A percentile compares a stretch with the other conserved stretches of the same genome.
These are phyloP conservation scores for Triticum dicoccoides DNA, from an alignment of 176 grass and related monocot species.

Conservation along the genomic window DNA sequence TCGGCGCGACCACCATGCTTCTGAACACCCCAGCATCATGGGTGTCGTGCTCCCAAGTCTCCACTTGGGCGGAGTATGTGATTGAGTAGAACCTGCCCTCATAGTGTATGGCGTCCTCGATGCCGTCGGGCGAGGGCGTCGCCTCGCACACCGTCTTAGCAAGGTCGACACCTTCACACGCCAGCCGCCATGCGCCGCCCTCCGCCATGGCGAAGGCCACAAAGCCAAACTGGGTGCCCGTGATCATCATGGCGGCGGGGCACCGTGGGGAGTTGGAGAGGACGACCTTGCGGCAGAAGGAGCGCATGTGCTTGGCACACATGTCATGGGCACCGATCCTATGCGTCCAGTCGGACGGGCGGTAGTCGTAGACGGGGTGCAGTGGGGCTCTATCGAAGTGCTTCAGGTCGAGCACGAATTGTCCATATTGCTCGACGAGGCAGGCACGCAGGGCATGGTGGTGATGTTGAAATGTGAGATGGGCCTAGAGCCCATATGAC, in stretches of 20 bases:
- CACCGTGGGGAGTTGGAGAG: neutral
- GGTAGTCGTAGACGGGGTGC: neutral
- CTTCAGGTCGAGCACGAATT: neutral
- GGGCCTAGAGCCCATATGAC: too few species aligned
- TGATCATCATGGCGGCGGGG: neutral
- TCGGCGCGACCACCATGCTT: neutral
- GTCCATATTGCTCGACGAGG: neutral
- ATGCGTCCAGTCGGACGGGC: neutral
- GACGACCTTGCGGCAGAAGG: constrained; percentile 20
- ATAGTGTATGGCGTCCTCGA: neutral
- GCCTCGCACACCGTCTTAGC: too few species aligned
- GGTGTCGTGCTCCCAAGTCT: neutral
- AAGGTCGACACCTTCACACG: neutral
- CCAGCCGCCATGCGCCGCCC: neutral
- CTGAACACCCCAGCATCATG: neutral
- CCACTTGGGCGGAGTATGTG: neutral
- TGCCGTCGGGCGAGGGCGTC: neutral
- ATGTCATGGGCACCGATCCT: too few species aligned
- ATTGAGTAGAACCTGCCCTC: neutral
- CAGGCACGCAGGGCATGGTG: neutral
- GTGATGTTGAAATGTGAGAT: too few species aligned
- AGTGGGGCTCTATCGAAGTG: neutral
- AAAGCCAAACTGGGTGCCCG: neutral
- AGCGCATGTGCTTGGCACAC: neutral
- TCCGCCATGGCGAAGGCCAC: neutral